These are phyloP conservation scores for Erysiphe pulchra DNA, from an alignment of 2,329 filamentous ascomycete genomes.

Conservation along the genomic window DNA sequence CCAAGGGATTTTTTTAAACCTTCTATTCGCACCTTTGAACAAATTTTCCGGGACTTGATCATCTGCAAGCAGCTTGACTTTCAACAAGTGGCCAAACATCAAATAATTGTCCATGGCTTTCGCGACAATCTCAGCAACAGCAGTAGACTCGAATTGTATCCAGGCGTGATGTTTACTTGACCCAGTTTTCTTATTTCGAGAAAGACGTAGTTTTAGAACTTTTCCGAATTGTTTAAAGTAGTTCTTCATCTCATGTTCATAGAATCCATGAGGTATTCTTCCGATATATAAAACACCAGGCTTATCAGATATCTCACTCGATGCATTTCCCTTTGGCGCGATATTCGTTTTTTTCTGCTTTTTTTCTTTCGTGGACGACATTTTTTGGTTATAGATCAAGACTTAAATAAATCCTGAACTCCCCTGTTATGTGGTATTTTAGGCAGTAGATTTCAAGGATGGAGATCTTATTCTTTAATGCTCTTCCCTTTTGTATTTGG, in stretches of 20 bases:
- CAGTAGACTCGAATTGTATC: slow-evolving; percentile 54
- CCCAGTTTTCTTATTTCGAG: slow-evolving; percentile 78
- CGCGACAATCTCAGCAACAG: slow-evolving; percentile 74
- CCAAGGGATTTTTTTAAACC: slow-evolving; percentile 72
- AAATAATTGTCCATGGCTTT: slow-evolving; percentile 97
- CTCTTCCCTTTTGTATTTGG: too few relatives aligned
- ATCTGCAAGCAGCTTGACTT: slow-evolving; percentile 53
- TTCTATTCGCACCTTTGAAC: slow-evolving; percentile 74
- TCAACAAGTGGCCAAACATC: slow-evolving; percentile 79
- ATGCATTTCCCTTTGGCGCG: too few relatives aligned
- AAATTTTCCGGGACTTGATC: slow-evolving; percentile 58
- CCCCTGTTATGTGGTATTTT: too few relatives aligned
- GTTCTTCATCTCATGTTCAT: slow-evolving; percentile 78
- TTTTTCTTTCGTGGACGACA: too few relatives aligned
- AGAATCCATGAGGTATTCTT: slow-evolving; percentile 85
- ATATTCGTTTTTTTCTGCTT: too few relatives aligned
- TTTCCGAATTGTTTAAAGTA: slow-evolving; percentile 88
- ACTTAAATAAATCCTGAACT: too few relatives aligned
- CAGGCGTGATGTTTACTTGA: slow-evolving; percentile 86
- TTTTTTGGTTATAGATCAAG: too few relatives aligned
- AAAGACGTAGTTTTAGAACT: slow-evolving; percentile 54
- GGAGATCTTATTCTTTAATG: too few relatives aligned
- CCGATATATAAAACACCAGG: slow-evolving; percentile 75
- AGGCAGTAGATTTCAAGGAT: too few relatives aligned
- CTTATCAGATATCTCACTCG: slow-evolving; percentile 15